A percentile compares a stretch with the other conserved stretches of the same genome.
These are phyloP conservation scores for Neurospora sublineolata DNA, from an alignment of 495 filamentous ascomycete genomes.

Conservation along the genomic window DNA sequence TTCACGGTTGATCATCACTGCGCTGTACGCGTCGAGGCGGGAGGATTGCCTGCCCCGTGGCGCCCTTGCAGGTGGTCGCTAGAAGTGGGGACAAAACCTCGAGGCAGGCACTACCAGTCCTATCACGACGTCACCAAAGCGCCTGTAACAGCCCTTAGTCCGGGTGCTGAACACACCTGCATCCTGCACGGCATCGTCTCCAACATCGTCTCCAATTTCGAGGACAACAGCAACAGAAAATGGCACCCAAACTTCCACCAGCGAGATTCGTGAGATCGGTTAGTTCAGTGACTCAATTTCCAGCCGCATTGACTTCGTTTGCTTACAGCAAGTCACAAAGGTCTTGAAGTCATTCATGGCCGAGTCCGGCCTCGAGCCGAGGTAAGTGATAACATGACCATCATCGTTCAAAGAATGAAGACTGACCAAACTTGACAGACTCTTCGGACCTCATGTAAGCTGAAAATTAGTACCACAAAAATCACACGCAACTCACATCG, in stretches of 20 bases:
- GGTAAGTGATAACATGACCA: constrained; percentile 40
- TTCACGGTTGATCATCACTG: neutral
- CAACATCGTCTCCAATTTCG: neutral
- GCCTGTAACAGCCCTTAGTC: neutral
- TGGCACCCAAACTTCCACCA: constrained; percentile 24
- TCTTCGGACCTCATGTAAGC: constrained; percentile 33
- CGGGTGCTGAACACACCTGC: neutral
- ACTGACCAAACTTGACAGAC: constrained; percentile 13
- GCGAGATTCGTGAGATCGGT: constrained; percentile 31
- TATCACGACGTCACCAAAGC: neutral
- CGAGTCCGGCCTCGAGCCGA: constrained; percentile 77
- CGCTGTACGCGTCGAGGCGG: neutral
- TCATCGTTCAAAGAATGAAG: neutral
- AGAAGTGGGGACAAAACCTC: neutral
- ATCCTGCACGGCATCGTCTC: neutral
- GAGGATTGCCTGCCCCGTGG: neutral
- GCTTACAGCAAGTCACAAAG: constrained; percentile 26
- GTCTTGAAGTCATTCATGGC: constrained; percentile 73
- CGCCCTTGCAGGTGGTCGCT: neutral
- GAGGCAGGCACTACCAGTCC: neutral
- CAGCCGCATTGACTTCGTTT: neutral
- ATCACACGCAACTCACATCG: neutral
- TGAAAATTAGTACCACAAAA: neutral
- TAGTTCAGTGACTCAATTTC: constrained; percentile 1
- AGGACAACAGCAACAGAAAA: constrained; percentile 2